A percentile compares a stretch with the other conserved stretches of the same genome.
Conservation (phyloP, 2,329 filamentous ascomycete species). For the Amauroascus verrucosus region DNA sequence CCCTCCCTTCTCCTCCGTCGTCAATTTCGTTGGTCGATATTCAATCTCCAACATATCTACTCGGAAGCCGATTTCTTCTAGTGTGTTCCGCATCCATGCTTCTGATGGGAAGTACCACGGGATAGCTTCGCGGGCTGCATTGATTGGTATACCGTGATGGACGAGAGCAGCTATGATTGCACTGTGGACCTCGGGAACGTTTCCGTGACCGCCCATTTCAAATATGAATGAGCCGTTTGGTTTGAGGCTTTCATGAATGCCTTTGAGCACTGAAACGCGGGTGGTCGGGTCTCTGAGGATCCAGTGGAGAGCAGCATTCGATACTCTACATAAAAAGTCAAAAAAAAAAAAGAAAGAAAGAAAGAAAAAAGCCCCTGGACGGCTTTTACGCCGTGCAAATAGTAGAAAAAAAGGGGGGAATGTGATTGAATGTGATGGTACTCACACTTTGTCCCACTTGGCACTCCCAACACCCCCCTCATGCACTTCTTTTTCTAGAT, state of each 20-base stretch:
- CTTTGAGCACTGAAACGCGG: slow-evolving; percentile 44
- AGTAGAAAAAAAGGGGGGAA: too few species aligned
- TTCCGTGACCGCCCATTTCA: slow-evolving; percentile 63
- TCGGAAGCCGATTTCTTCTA: slow-evolving; percentile 35
- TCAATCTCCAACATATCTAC: slow-evolving; percentile 51
- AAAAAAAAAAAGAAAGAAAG: neutral
- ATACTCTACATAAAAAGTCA: slow-evolving; percentile 32
- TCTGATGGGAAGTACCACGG: slow-evolving; percentile 68
- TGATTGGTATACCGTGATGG: slow-evolving; percentile 42
- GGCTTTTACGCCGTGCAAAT: too few species aligned
- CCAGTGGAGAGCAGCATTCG: slow-evolving; percentile 59
- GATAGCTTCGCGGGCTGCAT: slow-evolving; percentile 41
- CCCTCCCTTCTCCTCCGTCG: slow-evolving; percentile 39
- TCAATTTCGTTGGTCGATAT: slow-evolving; percentile 52
- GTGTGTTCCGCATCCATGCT: slow-evolving; percentile 41
- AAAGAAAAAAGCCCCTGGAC: too few species aligned
- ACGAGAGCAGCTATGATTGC: slow-evolving; percentile 47
- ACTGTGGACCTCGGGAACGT: slow-evolving; percentile 53
- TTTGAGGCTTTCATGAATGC: slow-evolving; percentile 43
- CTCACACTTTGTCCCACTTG: slow-evolving; percentile 43
- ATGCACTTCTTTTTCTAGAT: slow-evolving; percentile 21
- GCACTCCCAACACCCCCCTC: slow-evolving; percentile 21
- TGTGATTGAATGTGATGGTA: neutral
- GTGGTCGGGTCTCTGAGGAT: slow-evolving; percentile 44
- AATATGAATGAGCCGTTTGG: slow-evolving; percentile 53